These are phyloP conservation scores for Boletus tylopilopsis DNA, from an alignment of 768 basidiomycete genomes.

Conservation along the genomic window DNA sequence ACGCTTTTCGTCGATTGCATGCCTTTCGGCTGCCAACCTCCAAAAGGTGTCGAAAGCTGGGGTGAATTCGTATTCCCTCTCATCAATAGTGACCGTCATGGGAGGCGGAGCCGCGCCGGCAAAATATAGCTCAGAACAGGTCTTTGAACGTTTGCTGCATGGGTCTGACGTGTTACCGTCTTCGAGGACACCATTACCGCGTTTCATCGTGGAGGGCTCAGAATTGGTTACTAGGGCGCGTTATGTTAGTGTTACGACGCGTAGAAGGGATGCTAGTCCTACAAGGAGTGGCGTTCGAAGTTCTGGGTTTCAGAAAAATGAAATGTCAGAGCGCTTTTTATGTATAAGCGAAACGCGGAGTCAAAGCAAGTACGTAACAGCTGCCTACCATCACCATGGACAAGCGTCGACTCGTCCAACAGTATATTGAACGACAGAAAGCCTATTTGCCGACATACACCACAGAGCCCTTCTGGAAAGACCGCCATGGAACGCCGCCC, in stretches of 20 bases:
- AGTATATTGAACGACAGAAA: slow-evolving; percentile 50
- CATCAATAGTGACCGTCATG: slow-evolving; percentile 33
- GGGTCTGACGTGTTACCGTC: slow-evolving; percentile 6
- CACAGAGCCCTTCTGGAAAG: slow-evolving; percentile 32
- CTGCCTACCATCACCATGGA: slow-evolving; percentile 13
- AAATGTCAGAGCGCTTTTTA: neutral
- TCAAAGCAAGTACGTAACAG: slow-evolving; percentile 5
- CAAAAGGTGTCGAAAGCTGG: slow-evolving; percentile 61
- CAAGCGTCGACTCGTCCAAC: slow-evolving; percentile 38
- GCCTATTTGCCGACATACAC: slow-evolving; percentile 42
- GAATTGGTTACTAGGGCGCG: neutral
- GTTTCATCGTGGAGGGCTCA: slow-evolving; percentile 18
- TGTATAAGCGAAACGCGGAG: neutral
- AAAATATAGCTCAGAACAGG: slow-evolving; percentile 16
- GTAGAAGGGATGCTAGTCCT: neutral
- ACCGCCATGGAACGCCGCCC: slow-evolving; percentile 11
- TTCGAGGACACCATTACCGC: slow-evolving; percentile 9
- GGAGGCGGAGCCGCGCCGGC: slow-evolving; percentile 17
- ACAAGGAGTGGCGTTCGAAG: neutral
- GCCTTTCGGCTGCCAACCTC: slow-evolving; percentile 53
- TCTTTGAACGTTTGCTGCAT: slow-evolving; percentile 24
- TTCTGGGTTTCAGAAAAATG: slow-evolving; percentile 5
- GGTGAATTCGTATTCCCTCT: slow-evolving; percentile 40
- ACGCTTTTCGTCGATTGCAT: slow-evolving; percentile 53
- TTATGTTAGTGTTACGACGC: neutral